A percentile compares a stretch with the other conserved stretches of the same genome.
phyloP scores from a whole-genome alignment of 2,329 filamentous ascomycete genomes.

The Hypoxylon sp. region DNA sequence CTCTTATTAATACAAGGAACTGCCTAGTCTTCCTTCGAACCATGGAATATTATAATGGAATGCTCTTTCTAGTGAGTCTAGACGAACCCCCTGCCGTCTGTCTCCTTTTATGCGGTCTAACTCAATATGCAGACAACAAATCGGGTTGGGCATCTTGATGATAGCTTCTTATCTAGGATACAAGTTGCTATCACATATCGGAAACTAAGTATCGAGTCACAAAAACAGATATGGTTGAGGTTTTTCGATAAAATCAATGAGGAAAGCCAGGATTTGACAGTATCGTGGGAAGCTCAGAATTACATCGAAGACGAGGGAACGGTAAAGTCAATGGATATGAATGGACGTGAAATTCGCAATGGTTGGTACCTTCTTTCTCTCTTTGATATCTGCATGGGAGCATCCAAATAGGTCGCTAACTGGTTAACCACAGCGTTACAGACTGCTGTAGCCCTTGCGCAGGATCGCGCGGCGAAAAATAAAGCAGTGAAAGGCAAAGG shows the following conservation, averaged over 20 bases:
- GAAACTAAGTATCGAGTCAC: neutral
- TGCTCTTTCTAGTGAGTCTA: conserved; percentile 9
- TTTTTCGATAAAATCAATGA: conserved; percentile 6
- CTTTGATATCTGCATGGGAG: neutral
- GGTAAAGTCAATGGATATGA: conserved; percentile 38
- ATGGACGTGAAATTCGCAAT: conserved; percentile 48
- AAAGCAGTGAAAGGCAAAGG: neutral
- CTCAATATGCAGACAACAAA: neutral
- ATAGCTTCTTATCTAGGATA: conserved; percentile 10
- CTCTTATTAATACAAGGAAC: neutral
- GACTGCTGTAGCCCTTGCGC: conserved; percentile 38
- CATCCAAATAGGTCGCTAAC: neutral
- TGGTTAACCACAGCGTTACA: conserved; percentile 27
- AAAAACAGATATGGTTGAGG: conserved; percentile 2
- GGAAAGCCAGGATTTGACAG: conserved; percentile 35
- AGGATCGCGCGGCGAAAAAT: neutral
- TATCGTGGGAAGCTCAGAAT: conserved; percentile 1
- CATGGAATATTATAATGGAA: conserved; percentile 13
- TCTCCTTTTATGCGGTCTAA: neutral
- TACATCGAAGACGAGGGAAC: conserved; percentile 1
- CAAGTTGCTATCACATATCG: conserved; percentile 6
- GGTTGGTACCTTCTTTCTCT: conserved; percentile 23
- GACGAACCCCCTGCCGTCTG: neutral
- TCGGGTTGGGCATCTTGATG: conserved; percentile 3
- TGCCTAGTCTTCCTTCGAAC: conserved; percentile 33